Evolutionary conservation across 257 asterid genomes (phyloP).

Genomic region (Solanum gandarillasii): DNA sequence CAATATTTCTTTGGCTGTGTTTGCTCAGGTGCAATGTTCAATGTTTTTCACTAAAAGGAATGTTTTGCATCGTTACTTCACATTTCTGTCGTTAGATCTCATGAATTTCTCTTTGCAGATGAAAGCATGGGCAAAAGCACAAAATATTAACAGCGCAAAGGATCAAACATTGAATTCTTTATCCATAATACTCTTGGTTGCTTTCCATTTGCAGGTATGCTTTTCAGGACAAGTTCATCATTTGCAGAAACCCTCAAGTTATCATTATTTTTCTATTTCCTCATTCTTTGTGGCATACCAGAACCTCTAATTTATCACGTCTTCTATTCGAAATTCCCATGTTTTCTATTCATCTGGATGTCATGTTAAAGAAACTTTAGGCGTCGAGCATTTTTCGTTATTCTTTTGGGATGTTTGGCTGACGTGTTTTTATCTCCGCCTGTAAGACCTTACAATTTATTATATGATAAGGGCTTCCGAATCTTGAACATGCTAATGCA

Average conservation of each 20-base stretch:
- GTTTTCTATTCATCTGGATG: neutral
- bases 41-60: neutral
- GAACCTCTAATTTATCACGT: neutral
- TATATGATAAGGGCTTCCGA: neutral
- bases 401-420: neutral
- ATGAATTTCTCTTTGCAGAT: constrained; percentile 38
- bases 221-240: neutral
- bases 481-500: neutral
- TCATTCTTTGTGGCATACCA: neutral
- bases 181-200: constrained; percentile 70
- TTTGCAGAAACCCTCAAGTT: neutral
- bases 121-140: constrained; percentile 88
- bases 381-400: neutral
- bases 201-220: constrained; percentile 88
- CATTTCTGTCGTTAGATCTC: neutral
- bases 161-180: constrained; percentile 80
- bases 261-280: neutral
- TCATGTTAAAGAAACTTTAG: neutral
- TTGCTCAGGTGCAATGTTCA: neutral
- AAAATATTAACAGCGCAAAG: constrained; percentile 73
- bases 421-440: neutral
- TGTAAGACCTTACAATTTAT: neutral
- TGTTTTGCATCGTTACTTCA: neutral
- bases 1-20: neutral
- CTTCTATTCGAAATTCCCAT: neutral